A percentile compares a stretch with the other conserved stretches of the same genome.
Evolutionary conservation across 1,284 basidiomycete genomes (phyloP).

Genomic region (Marasmius fiardii): DNA sequence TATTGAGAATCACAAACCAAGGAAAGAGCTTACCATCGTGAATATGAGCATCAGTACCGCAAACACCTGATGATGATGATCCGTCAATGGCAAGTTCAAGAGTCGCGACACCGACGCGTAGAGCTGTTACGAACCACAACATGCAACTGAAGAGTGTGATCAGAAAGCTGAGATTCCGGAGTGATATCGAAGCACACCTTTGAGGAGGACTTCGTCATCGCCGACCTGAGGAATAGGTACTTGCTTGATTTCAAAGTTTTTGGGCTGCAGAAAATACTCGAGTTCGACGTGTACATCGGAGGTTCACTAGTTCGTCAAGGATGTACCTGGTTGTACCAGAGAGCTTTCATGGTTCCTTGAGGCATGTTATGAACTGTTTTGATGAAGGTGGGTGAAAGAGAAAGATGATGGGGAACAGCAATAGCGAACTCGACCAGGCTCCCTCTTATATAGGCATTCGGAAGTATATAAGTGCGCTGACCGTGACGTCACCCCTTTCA

Average conservation of each 20-base stretch:
- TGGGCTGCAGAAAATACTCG: conserved; percentile 28
- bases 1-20: neutral
- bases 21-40: conserved; percentile 43
- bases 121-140: neutral
- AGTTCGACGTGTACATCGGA: neutral
- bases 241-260: conserved; percentile 45
- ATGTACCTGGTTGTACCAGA: conserved; percentile 35
- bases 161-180: neutral
- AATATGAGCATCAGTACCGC: conserved; percentile 73
- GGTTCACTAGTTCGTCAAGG: neutral
- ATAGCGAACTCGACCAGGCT: too few species aligned
- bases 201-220: conserved; percentile 59
- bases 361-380: conserved; percentile 30
- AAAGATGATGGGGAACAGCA: neutral
- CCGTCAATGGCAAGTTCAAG: neutral
- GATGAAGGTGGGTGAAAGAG: neutral
- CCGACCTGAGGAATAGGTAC: conserved; percentile 54
- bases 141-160: neutral
- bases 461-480: neutral
- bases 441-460: too few species aligned
- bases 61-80: conserved; percentile 53
- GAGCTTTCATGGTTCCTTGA: conserved; percentile 40
- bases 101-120: neutral
- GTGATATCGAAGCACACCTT: conserved; percentile 33
- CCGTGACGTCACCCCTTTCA: neutral